Evolutionary conservation across 345 rosid genomes (phyloP), one percentile per base, ranked within the genome.

Genomic region (Nasturtium officinale): DNA sequence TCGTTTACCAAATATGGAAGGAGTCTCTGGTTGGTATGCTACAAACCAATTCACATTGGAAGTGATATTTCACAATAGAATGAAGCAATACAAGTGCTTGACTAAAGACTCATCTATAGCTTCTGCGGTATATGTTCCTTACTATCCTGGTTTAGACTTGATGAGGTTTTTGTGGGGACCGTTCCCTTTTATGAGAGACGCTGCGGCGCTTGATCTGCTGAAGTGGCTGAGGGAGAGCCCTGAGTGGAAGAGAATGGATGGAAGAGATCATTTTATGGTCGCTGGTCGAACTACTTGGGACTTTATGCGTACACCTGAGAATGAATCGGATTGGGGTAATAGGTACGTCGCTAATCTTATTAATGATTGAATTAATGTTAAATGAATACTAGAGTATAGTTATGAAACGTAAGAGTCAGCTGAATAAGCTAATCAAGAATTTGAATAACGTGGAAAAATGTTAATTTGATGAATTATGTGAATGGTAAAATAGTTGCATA

Each of bases 261-360:
- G 89, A 0, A 65, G 88, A 69, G 96, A 92, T 65, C 96, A 92
- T 86, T 90, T 92, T 77, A 32, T 90, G 83, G 91, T 92, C 2
- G 93, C 96, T 28, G 96, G 96, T 61, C 84, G 96, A 4, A 83
- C 89, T 45, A 83, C 88, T 15, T 90, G 93, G 96, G 96, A 92
- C 80, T 90, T 92, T 80, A 75, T 91, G 87, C 84, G 96, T 65
- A 80, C 80, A 13, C 82, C 82, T 0, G 78, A 74, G 29, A 63
- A 73, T 10, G 81, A 73, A 48, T 74, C 82, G 2, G 86, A 85
- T 21, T 89, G 96, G 98, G 96, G 96, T 0, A 89, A 86, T 59
- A 85, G 84, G 84, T 77, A 62, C 20, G 50, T 20, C 13, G 1
- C 40, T 10, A 45, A 51, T 45, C n/a, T 3, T 45, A 6, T 21